Percentiles rank a stretch among this genome's conserved stretches.
Evolutionary conservation across 352 stramenopile genomes (phyloP).

Genomic region (Pseudoperonospora humuli): DNA sequence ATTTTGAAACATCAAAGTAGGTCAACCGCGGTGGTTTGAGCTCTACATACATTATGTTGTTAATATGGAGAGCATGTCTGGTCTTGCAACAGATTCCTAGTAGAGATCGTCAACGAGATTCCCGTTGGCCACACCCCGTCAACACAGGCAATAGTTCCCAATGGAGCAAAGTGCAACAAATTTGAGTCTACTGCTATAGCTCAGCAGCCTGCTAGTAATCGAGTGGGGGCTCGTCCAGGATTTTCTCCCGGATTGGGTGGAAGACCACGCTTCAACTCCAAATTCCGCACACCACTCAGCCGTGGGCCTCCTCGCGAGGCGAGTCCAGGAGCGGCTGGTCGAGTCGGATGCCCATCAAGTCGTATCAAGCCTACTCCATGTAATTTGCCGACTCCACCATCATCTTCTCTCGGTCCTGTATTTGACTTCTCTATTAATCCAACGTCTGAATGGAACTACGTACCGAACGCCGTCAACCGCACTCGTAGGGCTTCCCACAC

Average conservation of each 20-base stretch:
- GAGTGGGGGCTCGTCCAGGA: not conserved
- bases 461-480: slow-evolving; percentile 30
- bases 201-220: not conserved
- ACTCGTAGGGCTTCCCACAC: slow-evolving; percentile 35
- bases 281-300: slow-evolving; percentile 25
- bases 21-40: too few relatives aligned
- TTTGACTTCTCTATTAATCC: slow-evolving; percentile 54
- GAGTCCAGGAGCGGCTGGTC: slow-evolving; percentile 6
- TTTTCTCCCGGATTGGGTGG: slow-evolving; percentile 5
- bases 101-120: slow-evolving; percentile 64
- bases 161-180: not conserved
- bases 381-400: slow-evolving; percentile 1
- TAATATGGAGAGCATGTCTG: not conserved
- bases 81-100: slow-evolving; percentile 39
- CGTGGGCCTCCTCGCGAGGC: slow-evolving; percentile 9
- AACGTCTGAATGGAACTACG: slow-evolving; percentile 58
- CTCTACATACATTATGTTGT: not conserved
- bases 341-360: slow-evolving; percentile 12
- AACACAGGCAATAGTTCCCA: not conserved
- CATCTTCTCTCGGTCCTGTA: not conserved
- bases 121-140: slow-evolving; percentile 21
- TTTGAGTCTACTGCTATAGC: slow-evolving; percentile 2
- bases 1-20: slow-evolving; percentile 49
- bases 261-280: slow-evolving; percentile 15
- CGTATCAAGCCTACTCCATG: not conserved